phyloP scores from a whole-genome alignment of 2,329 filamentous ascomycete genomes.

The Thyridium curvatum region DNA sequence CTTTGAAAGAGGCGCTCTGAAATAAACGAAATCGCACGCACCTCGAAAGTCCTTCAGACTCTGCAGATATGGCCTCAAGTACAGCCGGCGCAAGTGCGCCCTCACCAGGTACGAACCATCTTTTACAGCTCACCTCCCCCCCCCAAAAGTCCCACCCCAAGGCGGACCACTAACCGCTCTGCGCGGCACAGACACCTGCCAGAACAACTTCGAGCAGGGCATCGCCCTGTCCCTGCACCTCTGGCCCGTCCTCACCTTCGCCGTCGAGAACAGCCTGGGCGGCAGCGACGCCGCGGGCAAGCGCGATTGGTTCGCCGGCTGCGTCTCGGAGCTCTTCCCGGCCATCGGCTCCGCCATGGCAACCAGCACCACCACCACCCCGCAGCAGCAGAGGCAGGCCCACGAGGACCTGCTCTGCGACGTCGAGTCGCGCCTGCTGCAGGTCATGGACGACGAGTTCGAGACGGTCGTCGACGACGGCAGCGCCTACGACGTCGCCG shows the following conservation, averaged over 20 bases:
- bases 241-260: slow-evolving; percentile 83
- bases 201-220: slow-evolving; percentile 73
- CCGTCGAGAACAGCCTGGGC: slow-evolving; percentile 83
- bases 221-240: slow-evolving; percentile 79
- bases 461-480: slow-evolving; percentile 90
- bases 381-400: slow-evolving; percentile 6
- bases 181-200: slow-evolving; percentile 40
- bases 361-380: slow-evolving; percentile 4
- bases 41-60: too few relatives aligned
- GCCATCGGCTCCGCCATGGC: slow-evolving; percentile 47
- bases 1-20: too few relatives aligned
- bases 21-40: too few relatives aligned
- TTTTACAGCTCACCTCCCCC: too few relatives aligned
- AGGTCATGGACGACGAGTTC: slow-evolving; percentile 95
- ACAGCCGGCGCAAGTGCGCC: neutral
- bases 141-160: too few relatives aligned
- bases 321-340: slow-evolving; percentile 73
- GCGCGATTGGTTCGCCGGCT: slow-evolving; percentile 93
- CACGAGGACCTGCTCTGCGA: slow-evolving; percentile 61
- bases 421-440: slow-evolving; percentile 76
- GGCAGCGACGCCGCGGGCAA: slow-evolving; percentile 79
- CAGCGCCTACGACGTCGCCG: slow-evolving; percentile 67
- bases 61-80: too few relatives aligned
- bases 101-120: slow-evolving; percentile 1
- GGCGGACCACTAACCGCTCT: neutral